phyloP scores from a whole-genome alignment of 345 rosid species.

The Eucalyptus leucophloia region DNA sequence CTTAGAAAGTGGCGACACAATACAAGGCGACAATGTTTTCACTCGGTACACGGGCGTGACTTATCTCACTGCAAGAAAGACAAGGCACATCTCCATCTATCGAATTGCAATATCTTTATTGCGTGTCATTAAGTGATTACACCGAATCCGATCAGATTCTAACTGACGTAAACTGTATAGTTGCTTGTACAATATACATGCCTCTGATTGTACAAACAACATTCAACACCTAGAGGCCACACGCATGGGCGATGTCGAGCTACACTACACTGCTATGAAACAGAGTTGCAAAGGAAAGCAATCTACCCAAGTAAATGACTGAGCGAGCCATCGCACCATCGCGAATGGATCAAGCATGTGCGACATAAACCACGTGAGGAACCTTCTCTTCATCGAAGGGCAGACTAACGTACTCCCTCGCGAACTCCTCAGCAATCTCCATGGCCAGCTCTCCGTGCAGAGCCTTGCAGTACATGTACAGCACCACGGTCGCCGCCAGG shows the following conservation, averaged over 20 bases:
- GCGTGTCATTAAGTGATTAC: background rate
- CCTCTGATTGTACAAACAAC: background rate
- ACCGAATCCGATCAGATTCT: background rate
- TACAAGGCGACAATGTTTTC: background rate
- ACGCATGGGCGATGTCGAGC: background rate
- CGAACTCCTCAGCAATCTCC: conserved; percentile 75
- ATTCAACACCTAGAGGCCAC: background rate
- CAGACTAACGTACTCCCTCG: conserved; percentile 54
- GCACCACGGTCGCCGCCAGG: conserved; percentile 39
- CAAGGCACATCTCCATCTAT: background rate
- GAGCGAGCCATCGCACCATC: background rate
- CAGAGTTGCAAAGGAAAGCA: background rate
- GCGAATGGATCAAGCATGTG: background rate
- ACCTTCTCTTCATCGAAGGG: conserved; percentile 73
- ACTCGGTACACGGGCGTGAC: background rate
- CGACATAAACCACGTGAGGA: conserved; percentile 24
- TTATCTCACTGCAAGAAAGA: background rate
- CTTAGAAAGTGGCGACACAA: background rate
- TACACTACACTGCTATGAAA: background rate
- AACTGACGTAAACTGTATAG: background rate
- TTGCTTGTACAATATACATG: background rate
- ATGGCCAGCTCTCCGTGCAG: conserved; percentile 55
- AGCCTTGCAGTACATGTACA: conserved; percentile 68
- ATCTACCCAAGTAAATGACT: background rate
- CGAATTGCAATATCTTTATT: background rate